Percentiles rank a stretch among this genome's conserved stretches.
These are phyloP conservation scores for Leonotis leonurus DNA, from an alignment of 257 asterid species.

Conservation along the genomic window DNA sequence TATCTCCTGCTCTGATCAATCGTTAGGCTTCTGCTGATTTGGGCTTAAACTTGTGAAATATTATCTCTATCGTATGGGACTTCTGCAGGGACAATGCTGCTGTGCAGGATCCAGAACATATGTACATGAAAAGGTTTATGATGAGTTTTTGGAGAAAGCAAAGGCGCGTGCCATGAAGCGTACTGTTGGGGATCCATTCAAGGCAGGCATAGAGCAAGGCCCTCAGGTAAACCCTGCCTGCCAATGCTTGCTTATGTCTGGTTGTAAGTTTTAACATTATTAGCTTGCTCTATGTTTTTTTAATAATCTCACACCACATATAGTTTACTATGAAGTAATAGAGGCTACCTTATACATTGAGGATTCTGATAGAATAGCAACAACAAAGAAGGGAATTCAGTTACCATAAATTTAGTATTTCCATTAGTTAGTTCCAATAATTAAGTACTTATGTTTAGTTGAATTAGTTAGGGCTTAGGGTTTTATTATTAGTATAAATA, in stretches of 20 bases:
- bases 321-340: no score
- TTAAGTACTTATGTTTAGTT: no score
- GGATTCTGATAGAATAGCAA: no score
- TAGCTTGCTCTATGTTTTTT: neutral
- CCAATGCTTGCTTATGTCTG: no score
- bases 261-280: neutral
- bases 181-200: conserved; percentile 93
- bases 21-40: neutral
- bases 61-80: neutral
- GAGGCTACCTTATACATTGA: neutral
- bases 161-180: conserved; percentile 66
- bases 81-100: conserved; percentile 88
- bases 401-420: no score
- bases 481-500: no score
- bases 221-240: no score
- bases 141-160: conserved; percentile 81
- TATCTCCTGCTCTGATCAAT: conserved; percentile 10
- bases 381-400: no score
- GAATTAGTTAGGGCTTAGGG: no score
- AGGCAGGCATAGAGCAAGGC: conserved; percentile 76
- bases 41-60: neutral
- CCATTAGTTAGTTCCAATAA: no score
- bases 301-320: no score
- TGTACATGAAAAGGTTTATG: conserved; percentile 83
- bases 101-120: conserved; percentile 90